Evolutionary conservation across 2,329 filamentous ascomycete genomes (phyloP), one percentile per base, ranked within the genome.

Genomic region (Colletotrichum sp.): DNA sequence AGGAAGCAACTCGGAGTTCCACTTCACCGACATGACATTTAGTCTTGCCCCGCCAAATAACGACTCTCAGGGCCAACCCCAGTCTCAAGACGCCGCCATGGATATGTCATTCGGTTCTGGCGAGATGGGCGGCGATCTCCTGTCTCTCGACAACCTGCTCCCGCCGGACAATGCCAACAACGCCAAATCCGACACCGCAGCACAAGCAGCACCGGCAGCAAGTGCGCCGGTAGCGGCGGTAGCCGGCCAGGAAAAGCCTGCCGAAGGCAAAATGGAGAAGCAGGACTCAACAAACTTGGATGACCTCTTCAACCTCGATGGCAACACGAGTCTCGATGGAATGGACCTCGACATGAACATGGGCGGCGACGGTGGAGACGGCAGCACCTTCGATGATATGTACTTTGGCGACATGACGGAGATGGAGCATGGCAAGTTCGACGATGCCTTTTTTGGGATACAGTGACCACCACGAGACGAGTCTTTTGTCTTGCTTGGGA

Each of bases 11-110:
- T 81, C 85, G n/a, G 86, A 87, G 68, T 84, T 88, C 9, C 87
- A 87, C 76, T 92, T 91, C 78, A 91, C 90, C 16, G 85, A 91
- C 77, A 91, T 91, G 89, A 86, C 89, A 44, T 92, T 92, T 77
- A 87, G 88, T 0, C 83, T 91, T 6, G 90, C 88, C 3, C 88
- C 89, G 1, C 77, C 85, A 10, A 84, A 82, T 65, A 81, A 81
- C 72, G 82, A 81, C 77, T 63, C 77, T 30, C 78, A 84, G 24
- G 78, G 71, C 34, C 80, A 82, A 60, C 75, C 80, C 18, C 79
- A 78, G 24, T 67, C 79, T 15, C 81, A 82, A 71, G 87, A 87
- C 72, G 81, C 84, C 8, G 83, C 86, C 6, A 89, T 90, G 78
- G 88, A 90, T 70, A 81, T 89, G 15, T 81, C 87, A 3, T 89